phyloP scores from a whole-genome alignment of 257 asterid species.

The Solanum dulcamara region DNA sequence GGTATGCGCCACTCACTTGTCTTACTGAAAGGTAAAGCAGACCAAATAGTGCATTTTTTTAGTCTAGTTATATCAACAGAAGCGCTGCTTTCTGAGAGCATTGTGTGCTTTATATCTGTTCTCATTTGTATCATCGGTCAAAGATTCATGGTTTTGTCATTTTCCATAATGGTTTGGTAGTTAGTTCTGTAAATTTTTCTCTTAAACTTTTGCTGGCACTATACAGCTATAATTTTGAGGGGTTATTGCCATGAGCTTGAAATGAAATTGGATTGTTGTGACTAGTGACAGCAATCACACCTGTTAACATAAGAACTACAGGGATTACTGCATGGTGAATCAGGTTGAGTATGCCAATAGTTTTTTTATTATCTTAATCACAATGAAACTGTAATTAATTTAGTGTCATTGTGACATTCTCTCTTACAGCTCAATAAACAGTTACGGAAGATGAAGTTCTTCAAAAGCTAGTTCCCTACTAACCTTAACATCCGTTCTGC shows the following conservation, averaged over 20 bases:
- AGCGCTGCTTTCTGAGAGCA: not conserved
- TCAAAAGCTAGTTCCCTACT: not conserved
- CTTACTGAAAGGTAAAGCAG: slow-evolving; percentile 52
- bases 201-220: not conserved
- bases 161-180: not conserved
- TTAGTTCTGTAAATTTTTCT: not conserved
- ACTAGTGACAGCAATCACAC: not conserved
- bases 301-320: not conserved
- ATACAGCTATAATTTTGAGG: not conserved
- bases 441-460: not conserved
- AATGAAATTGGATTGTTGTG: not conserved
- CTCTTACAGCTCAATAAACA: not conserved
- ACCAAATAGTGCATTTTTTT: not conserved
- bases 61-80: not conserved
- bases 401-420: not conserved
- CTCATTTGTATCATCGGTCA: not conserved
- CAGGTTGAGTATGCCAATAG: not conserved
- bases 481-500: not conserved
- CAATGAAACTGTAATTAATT: not conserved
- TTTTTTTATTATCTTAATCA: not conserved
- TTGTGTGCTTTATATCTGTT: not conserved
- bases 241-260: not conserved
- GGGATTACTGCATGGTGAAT: not conserved
- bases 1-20: slow-evolving; percentile 91
- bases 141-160: not conserved